Evolutionary conservation across 352 stramenopile genomes (phyloP).

Genomic region (Chrysophaeum taylorii): DNA sequence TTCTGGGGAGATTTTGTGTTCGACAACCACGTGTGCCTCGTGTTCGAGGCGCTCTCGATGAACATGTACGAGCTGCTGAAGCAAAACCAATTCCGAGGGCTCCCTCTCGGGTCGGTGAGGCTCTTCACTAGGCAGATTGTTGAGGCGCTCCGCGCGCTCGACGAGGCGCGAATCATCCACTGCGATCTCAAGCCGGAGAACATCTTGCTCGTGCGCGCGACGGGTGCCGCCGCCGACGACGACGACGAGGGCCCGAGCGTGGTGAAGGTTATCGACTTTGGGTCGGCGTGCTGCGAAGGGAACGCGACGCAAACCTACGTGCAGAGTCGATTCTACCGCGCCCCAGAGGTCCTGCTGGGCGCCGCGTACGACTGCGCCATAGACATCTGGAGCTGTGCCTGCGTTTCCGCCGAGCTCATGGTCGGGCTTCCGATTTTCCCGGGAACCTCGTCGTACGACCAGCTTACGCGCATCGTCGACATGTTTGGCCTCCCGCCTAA

Average conservation of each 20-base stretch:
- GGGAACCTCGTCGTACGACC: conserved; percentile 90
- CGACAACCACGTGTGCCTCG: conserved; percentile 84
- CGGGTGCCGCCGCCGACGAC: conserved; percentile 48
- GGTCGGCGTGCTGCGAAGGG: conserved; percentile 79
- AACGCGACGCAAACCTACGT: conserved; percentile 89
- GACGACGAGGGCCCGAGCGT: conserved; percentile 21
- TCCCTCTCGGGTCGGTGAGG: conserved; percentile 73
- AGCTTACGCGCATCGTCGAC: conserved; percentile 60
- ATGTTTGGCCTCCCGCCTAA: conserved; percentile 61
- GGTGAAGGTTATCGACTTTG: conserved; percentile 97
- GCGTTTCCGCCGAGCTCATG: conserved; percentile 89
- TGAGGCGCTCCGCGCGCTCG: conserved; percentile 53
- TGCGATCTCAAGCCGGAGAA: conserved; percentile 98
- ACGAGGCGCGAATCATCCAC: conserved; percentile 76
- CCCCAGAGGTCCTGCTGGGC: conserved; percentile 77
- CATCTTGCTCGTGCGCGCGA: conserved; percentile 80
- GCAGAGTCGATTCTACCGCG: conserved; percentile 91
- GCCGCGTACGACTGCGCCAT: conserved; percentile 83
- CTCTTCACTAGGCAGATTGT: conserved; percentile 73
- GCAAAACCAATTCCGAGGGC: conserved; percentile 81
- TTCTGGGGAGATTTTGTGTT: conserved; percentile 84
- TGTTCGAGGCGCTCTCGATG: conserved; percentile 85
- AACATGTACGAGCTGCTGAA: conserved; percentile 95
- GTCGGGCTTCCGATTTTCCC: conserved; percentile 87
- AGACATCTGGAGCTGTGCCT: conserved; percentile 91